Conservation (phyloP, 2,329 filamentous ascomycete genomes). For the Ophioceras dolichostomum region DNA sequence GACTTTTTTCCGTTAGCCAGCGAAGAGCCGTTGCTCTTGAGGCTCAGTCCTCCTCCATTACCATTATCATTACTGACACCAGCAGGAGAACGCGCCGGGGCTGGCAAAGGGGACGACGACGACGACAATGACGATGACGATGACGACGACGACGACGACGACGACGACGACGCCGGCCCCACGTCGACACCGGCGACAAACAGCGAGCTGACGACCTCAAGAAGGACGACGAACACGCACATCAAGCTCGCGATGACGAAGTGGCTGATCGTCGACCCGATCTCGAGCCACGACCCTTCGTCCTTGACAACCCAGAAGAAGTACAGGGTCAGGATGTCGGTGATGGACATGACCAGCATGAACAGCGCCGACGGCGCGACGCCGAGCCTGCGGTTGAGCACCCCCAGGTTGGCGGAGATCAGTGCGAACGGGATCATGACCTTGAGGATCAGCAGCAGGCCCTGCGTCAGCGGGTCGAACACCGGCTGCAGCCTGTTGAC, state of each 20-base stretch:
- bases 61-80: too few species aligned
- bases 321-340: slow-evolving; percentile 80
- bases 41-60: too few species aligned
- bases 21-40: too few species aligned
- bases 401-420: slow-evolving; percentile 86
- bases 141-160: too few species aligned
- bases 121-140: too few species aligned
- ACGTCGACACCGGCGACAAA: slow-evolving; percentile 75
- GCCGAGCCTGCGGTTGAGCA: slow-evolving; percentile 73
- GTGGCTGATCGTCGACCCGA: slow-evolving; percentile 91
- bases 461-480: slow-evolving; percentile 89
- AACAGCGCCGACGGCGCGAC: slow-evolving; percentile 84
- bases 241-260: slow-evolving; percentile 85
- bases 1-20: too few species aligned
- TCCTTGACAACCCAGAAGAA: slow-evolving; percentile 98
- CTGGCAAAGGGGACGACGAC: too few species aligned
- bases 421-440: slow-evolving; percentile 87
- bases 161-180: too few species aligned
- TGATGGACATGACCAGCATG: slow-evolving; percentile 86
- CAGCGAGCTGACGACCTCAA: slow-evolving; percentile 76
- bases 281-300: slow-evolving; percentile 94
- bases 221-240: slow-evolving; percentile 77
- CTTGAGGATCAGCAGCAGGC: slow-evolving; percentile 75
- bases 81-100: too few species aligned
- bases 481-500: slow-evolving; percentile 79